A percentile compares a stretch with the other conserved stretches of the same genome.
Evolutionary conservation across 2,329 filamentous ascomycete species (phyloP).

Genomic region (Ophiostoma himal-ulmi): DNA sequence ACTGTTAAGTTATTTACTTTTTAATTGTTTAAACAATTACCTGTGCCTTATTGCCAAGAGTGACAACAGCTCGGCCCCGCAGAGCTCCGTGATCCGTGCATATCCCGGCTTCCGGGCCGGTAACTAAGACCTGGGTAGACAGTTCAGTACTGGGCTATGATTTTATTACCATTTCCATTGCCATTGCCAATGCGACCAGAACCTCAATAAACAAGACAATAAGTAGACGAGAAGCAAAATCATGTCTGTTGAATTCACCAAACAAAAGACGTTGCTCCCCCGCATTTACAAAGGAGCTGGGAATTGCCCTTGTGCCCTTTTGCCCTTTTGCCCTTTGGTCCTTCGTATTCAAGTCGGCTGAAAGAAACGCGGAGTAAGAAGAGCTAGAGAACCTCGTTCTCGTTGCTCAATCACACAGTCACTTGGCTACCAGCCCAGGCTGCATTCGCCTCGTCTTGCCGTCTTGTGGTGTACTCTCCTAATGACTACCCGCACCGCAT

Average conservation of each 20-base stretch:
- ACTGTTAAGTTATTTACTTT: not conserved
- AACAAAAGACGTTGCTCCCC: not conserved
- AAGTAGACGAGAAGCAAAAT: not conserved
- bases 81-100: not conserved
- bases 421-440: no score
- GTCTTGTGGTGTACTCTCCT: no score
- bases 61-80: not conserved
- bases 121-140: not conserved
- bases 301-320: not conserved
- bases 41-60: not conserved
- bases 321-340: not conserved
- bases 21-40: no score
- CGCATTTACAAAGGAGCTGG: not conserved
- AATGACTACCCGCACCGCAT: no score
- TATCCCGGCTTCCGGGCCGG: not conserved
- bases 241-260: not conserved
- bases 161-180: not conserved
- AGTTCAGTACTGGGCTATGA: not conserved
- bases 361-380: not conserved
- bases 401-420: no score
- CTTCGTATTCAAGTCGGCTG: not conserved
- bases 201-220: not conserved
- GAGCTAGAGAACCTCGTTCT: no score
- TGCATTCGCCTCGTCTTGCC: no score
- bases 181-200: no score